These are phyloP conservation scores for Phanerochaete carnosa DNA, from an alignment of 768 basidiomycete species.

Conservation along the genomic window DNA sequence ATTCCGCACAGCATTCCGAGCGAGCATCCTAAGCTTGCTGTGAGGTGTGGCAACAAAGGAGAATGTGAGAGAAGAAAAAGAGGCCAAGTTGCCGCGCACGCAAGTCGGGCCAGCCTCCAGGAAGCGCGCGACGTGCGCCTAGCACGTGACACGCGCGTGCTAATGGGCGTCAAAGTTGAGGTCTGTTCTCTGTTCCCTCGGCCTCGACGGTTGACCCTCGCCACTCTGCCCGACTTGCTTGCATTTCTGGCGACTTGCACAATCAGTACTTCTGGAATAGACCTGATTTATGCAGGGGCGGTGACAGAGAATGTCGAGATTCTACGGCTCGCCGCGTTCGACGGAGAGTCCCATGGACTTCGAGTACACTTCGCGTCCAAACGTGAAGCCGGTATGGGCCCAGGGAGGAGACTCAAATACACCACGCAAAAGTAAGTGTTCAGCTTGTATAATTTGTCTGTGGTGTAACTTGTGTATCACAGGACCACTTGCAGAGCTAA, in stretches of 20 bases:
- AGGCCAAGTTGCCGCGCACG: background rate
- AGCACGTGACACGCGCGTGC: background rate
- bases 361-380: slow-evolving; percentile 73
- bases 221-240: background rate
- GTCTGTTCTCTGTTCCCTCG: background rate
- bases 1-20: background rate
- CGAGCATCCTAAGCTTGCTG: background rate
- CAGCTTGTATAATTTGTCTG: background rate
- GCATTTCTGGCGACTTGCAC: background rate
- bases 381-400: slow-evolving; percentile 59
- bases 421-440: slow-evolving; percentile 63
- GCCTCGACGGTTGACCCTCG: background rate
- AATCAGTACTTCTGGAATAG: background rate
- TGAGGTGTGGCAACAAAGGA: background rate
- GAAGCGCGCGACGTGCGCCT: background rate
- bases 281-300: background rate
- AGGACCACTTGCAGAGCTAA: slow-evolving; percentile 45
- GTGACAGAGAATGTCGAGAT: background rate
- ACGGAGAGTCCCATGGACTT: slow-evolving; percentile 90
- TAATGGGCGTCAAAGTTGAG: background rate
- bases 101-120: background rate
- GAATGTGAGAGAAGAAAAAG: background rate
- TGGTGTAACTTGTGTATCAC: background rate
- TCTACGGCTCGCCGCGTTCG: slow-evolving; percentile 28
- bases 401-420: slow-evolving; percentile 44